phyloP scores from a whole-genome alignment of 2,329 filamentous ascomycete species.

The Cordyceps cateniannulata region DNA sequence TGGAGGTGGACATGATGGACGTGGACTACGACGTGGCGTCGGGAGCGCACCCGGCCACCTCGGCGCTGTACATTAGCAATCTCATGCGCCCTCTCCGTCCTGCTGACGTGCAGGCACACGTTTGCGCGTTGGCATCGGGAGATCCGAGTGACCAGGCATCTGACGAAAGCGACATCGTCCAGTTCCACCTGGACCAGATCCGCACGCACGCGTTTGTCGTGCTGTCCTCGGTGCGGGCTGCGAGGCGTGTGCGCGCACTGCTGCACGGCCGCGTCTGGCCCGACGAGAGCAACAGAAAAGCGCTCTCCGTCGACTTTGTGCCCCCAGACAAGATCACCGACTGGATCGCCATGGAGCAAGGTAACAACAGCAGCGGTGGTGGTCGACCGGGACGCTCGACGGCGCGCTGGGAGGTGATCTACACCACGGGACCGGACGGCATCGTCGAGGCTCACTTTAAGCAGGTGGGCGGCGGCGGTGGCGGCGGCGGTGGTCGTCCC shows the following conservation, averaged over 20 bases:
- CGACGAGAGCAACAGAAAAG: conserved; percentile 75
- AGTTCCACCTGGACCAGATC: conserved; percentile 77
- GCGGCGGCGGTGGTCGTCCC: not conserved
- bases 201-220: conserved; percentile 80
- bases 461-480: conserved; percentile 7
- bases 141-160: conserved; percentile 47
- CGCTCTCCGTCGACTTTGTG: conserved; percentile 84
- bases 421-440: conserved; percentile 51
- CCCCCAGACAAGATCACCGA: conserved; percentile 64
- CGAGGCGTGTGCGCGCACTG: conserved; percentile 66
- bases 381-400: conserved; percentile 25
- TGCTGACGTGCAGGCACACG: conserved; percentile 58
- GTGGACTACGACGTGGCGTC: conserved; percentile 39
- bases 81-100: conserved; percentile 81
- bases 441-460: conserved; percentile 45
- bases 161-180: conserved; percentile 45
- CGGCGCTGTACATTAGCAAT: conserved; percentile 81
- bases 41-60: conserved; percentile 64
- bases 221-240: conserved; percentile 63
- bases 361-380: conserved; percentile 27
- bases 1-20: conserved; percentile 18
- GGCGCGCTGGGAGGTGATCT: conserved; percentile 66
- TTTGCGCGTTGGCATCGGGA: conserved; percentile 64
- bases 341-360: conserved; percentile 69
- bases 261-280: conserved; percentile 82